phyloP scores from a whole-genome alignment of 495 filamentous ascomycete genomes.

The Parathielavia hyrcaniae region DNA sequence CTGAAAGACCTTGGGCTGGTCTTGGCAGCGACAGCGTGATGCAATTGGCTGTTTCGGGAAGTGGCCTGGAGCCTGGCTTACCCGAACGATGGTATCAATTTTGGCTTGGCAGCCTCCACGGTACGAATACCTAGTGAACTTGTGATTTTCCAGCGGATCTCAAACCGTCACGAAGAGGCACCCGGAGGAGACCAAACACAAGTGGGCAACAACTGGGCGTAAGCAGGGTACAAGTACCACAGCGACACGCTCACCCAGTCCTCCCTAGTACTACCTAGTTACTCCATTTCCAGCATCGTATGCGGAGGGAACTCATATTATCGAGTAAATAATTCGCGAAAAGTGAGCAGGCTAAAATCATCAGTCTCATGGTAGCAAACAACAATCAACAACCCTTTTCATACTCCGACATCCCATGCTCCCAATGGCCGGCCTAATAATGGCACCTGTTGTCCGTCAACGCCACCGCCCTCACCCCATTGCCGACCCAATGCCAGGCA shows the following conservation, averaged over 20 bases:
- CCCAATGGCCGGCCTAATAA: neutral
- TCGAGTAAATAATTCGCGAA: neutral
- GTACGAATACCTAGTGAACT: too few species aligned
- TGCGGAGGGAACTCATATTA: neutral
- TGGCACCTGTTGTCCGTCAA: neutral
- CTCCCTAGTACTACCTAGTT: too few species aligned
- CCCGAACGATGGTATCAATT: neutral
- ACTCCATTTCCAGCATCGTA: too few species aligned
- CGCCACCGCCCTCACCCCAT: constrained; percentile 1
- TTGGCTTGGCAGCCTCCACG: neutral
- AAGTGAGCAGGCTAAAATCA: neutral
- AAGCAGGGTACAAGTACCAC: too few species aligned
- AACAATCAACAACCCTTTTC: constrained; percentile 4
- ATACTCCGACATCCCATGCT: constrained; percentile 4
- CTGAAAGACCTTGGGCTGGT: neutral
- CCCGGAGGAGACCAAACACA: too few species aligned
- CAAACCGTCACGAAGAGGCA: too few species aligned
- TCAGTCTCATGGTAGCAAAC: neutral
- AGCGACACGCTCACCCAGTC: too few species aligned
- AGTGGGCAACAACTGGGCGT: too few species aligned
- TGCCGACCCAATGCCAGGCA: constrained; percentile 3
- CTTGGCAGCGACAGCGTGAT: neutral
- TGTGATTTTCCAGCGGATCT: neutral
- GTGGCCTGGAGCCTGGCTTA: neutral
- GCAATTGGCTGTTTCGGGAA: neutral